Conservation (phyloP, 805 yeast genomes). For the Ogataea pini region DNA sequence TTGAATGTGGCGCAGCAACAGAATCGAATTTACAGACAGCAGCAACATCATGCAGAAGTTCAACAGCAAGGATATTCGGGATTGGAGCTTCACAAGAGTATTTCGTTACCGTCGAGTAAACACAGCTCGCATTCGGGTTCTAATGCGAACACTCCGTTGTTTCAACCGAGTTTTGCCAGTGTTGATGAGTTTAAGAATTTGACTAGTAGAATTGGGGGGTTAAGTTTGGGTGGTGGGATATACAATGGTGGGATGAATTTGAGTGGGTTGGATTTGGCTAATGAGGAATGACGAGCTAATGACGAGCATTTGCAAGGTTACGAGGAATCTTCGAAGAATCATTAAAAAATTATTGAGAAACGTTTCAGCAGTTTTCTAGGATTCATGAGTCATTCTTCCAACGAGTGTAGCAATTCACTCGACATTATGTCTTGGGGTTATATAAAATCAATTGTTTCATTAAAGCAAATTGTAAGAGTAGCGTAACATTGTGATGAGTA, state of each 20-base stretch:
- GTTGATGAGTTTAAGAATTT: slow-evolving; percentile 17
- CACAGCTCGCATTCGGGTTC: slow-evolving; percentile 20
- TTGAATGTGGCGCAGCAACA: slow-evolving; percentile 9
- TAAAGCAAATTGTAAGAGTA: no score
- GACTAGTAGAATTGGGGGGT: slow-evolving; percentile 25
- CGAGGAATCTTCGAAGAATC: no score
- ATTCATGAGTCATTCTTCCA: no score
- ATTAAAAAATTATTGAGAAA: no score
- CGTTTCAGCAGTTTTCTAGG: no score
- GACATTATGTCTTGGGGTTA: no score
- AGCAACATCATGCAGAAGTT: background rate
- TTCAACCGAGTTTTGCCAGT: slow-evolving; percentile 18
- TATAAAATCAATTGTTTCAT: no score
- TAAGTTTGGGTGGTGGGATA: slow-evolving; percentile 16
- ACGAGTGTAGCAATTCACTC: no score
- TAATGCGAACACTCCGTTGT: slow-evolving; percentile 19
- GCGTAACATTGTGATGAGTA: no score
- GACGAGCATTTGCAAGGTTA: no score
- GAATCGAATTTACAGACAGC: background rate
- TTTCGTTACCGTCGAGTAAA: slow-evolving; percentile 16
- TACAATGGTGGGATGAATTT: slow-evolving; percentile 1
- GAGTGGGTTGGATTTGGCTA: background rate
- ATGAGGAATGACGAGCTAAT: background rate
- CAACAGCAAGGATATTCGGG: slow-evolving; percentile 11
- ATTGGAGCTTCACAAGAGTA: slow-evolving; percentile 18